phyloP scores from a whole-genome alignment of 2,329 filamentous ascomycete species.

The Pseudopyricularia javanii region DNA sequence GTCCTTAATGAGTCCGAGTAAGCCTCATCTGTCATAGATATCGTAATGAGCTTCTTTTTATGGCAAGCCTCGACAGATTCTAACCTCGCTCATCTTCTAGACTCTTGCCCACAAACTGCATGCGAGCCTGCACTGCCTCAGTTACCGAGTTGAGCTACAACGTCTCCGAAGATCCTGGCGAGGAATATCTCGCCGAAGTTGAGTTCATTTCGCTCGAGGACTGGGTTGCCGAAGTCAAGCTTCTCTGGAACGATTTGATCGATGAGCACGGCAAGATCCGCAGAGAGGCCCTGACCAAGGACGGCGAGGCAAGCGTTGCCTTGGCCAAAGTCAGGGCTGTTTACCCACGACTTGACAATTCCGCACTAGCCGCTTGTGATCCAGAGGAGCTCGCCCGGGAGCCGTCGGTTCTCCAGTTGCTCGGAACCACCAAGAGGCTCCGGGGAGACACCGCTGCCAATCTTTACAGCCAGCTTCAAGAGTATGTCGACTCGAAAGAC shows the following conservation, averaged over 20 bases:
- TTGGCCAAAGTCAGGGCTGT: conserved; percentile 37
- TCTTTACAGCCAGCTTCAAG: conserved; percentile 30
- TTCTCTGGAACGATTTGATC: conserved; percentile 34
- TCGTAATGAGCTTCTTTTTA: no score
- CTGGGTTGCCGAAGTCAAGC: conserved; percentile 38
- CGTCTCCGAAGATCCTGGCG: conserved; percentile 18
- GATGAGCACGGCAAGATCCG: conserved; percentile 23
- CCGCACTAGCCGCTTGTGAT: conserved; percentile 22
- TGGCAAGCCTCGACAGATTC: no score
- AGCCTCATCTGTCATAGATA: conserved; percentile 14
- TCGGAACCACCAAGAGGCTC: conserved; percentile 31
- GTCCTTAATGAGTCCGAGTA: conserved; percentile 46
- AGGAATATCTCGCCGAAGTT: conserved; percentile 38
- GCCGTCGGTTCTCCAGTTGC: conserved; percentile 21
- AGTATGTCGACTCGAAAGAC: neutral
- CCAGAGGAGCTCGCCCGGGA: conserved; percentile 28
- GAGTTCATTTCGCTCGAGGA: conserved; percentile 40
- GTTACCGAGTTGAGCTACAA: conserved; percentile 51
- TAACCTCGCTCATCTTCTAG: conserved; percentile 5
- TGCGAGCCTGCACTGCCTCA: conserved; percentile 49
- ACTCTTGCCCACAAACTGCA: conserved; percentile 30
- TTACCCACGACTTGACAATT: conserved; percentile 26
- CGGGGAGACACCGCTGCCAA: conserved; percentile 17
- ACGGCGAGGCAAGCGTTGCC: conserved; percentile 25
- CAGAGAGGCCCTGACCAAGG: conserved; percentile 21